phyloP scores from a whole-genome alignment of 768 basidiomycete species.

The Kwoniella heveanensis region DNA sequence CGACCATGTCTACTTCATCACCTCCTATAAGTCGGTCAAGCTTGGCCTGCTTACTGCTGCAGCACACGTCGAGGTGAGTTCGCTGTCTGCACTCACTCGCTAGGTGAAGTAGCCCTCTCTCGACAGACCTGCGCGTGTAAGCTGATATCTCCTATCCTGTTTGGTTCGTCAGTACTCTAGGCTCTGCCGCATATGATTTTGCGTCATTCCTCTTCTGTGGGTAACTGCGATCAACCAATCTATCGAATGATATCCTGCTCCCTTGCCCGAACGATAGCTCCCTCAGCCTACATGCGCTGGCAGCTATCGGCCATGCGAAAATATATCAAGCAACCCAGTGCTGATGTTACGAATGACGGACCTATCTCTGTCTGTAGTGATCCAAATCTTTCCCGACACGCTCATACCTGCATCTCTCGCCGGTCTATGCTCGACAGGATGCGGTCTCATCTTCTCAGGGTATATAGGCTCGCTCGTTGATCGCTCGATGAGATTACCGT shows the following conservation, averaged over 20 bases:
- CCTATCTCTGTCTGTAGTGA: slow-evolving; percentile 35
- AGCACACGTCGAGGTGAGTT: slow-evolving; percentile 36
- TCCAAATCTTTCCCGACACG: slow-evolving; percentile 50
- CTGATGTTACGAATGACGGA: too few relatives aligned
- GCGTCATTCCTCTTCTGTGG: slow-evolving; percentile 25
- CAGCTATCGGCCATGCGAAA: too few relatives aligned
- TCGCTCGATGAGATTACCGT: slow-evolving; percentile 26
- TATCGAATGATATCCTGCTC: too few relatives aligned
- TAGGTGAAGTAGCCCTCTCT: too few relatives aligned
- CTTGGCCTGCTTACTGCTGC: slow-evolving; percentile 31
- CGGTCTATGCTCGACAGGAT: slow-evolving; percentile 42
- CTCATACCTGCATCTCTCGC: slow-evolving; percentile 52
- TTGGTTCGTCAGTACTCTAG: slow-evolving; percentile 9
- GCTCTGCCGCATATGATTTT: slow-evolving; percentile 20
- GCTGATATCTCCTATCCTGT: background rate
- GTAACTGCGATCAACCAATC: too few relatives aligned
- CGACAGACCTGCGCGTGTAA: too few relatives aligned
- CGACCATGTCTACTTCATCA: slow-evolving; percentile 2
- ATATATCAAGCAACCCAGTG: too few relatives aligned
- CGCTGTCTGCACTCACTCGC: background rate
- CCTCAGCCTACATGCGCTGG: too few relatives aligned
- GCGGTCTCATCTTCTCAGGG: slow-evolving; percentile 40
- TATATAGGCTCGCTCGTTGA: slow-evolving; percentile 53
- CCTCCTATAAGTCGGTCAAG: slow-evolving; percentile 3
- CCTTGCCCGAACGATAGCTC: too few relatives aligned